A percentile compares a stretch with the other conserved stretches of the same genome.
Evolutionary conservation across 805 yeast species (phyloP).

Genomic region (Nakazawaea wickerhamii): DNA sequence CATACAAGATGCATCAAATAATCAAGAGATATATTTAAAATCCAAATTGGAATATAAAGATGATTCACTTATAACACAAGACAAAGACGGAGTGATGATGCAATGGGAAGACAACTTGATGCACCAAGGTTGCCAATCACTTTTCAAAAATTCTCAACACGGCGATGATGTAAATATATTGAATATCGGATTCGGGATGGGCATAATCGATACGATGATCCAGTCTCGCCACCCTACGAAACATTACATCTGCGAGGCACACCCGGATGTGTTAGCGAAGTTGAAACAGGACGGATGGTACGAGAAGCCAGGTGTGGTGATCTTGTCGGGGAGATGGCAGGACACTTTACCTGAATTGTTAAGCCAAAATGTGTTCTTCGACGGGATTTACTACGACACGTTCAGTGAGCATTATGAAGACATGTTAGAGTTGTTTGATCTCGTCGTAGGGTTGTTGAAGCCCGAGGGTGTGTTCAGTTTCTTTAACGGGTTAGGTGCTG

Average conservation of each 20-base stretch:
- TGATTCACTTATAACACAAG: conserved; percentile 63
- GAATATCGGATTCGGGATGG: conserved; percentile 96
- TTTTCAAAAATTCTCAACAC: conserved; percentile 43
- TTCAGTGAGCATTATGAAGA: conserved; percentile 89
- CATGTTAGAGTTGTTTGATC: conserved; percentile 80
- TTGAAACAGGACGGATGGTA: conserved; percentile 79
- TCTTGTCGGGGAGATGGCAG: conserved; percentile 92
- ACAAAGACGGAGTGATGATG: conserved; percentile 95
- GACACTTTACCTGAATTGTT: conserved; percentile 65
- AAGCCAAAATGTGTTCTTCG: conserved; percentile 64
- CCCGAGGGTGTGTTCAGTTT: conserved; percentile 84
- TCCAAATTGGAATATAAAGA: conserved; percentile 65
- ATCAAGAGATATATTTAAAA: conserved; percentile 57
- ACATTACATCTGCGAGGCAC: conserved; percentile 92
- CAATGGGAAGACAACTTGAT: conserved; percentile 86
- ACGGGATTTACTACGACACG: conserved; percentile 92
- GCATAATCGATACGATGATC: conserved; percentile 82
- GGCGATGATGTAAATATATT: conserved; percentile 45
- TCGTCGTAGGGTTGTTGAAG: conserved; percentile 73
- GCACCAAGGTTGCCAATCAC: conserved; percentile 71
- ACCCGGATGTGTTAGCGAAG: conserved; percentile 78
- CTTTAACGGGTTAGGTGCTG: conserved; percentile 89
- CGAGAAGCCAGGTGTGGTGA: conserved; percentile 61
- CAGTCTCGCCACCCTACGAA: conserved; percentile 50
- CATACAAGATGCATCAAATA: conserved; percentile 51